Evolutionary conservation across 2,329 filamentous ascomycete species (phyloP).

Genomic region (Emericellopsis cladophorae): DNA sequence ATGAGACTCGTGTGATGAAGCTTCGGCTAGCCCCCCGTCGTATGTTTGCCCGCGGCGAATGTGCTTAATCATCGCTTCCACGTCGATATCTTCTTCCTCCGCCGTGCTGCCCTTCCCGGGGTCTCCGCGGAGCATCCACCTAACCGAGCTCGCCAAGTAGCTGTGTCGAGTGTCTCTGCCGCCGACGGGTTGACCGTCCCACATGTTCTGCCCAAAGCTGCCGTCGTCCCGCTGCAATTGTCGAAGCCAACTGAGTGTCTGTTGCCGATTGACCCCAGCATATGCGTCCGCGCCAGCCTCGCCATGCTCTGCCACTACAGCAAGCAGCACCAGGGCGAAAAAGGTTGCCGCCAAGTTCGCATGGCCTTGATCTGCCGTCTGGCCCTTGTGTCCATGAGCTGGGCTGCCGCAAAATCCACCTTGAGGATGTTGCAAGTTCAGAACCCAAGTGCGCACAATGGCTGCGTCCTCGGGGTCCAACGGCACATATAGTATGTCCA

Average conservation of each 20-base stretch:
- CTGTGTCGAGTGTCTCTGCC: constrained; percentile 80
- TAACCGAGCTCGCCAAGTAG: constrained; percentile 68
- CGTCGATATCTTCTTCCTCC: constrained; percentile 60
- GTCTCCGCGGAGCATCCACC: constrained; percentile 67
- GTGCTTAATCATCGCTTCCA: constrained; percentile 56
- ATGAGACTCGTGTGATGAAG: constrained; percentile 70
- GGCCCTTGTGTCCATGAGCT: constrained; percentile 34
- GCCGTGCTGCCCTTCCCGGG: constrained; percentile 33
- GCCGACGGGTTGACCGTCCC: constrained; percentile 49
- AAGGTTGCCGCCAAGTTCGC: constrained; percentile 79
- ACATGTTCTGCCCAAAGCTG: constrained; percentile 78
- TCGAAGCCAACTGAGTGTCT: constrained; percentile 62
- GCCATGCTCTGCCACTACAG: constrained; percentile 31
- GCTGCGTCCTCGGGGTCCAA: constrained; percentile 30
- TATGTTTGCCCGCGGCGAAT: constrained; percentile 65
- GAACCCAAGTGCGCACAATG: constrained; percentile 60
- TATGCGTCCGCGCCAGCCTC: constrained; percentile 31
- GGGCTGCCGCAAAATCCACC: constrained; percentile 87
- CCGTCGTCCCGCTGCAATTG: constrained; percentile 71
- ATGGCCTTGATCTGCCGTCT: constrained; percentile 29
- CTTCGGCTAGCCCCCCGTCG: constrained; percentile 74
- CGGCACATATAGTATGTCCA: constrained; percentile 65
- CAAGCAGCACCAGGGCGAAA: constrained; percentile 70
- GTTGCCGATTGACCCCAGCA: constrained; percentile 50
- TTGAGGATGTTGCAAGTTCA: constrained; percentile 69